Base-by-base conservation (phyloP, 805 yeast species). In the Metschnikowia bowlesiae region DNA sequence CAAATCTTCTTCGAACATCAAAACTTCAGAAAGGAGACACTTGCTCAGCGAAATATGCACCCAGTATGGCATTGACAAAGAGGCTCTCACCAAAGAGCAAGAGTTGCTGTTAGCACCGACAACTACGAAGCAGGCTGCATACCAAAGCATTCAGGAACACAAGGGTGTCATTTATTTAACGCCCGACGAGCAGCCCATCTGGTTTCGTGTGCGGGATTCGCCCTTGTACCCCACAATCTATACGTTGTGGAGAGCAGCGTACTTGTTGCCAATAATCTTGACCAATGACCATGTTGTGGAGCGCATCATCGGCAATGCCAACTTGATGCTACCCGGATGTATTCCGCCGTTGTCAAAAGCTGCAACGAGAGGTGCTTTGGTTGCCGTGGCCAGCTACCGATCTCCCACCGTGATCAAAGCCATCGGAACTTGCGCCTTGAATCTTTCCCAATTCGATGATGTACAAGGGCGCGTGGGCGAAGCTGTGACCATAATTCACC, bases 241-340 rank as follows among this genome's bases (percentile, higher is more conserved):
- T 61, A 82, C 89, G 0, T 65, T 85, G 38, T 88, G 96, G 94
- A 73, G 74, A 26, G 75, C 79, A 36, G 89, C 91, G 0, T 78
- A 69, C 52, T 48, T 89, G 10, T 56, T 89, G 22, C 96, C 96
- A 0, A 63, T 76, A 0, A 80, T 91, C 2, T 67, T 71, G 50
- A 91, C 97, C 0, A 90, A 88, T 62, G 79, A 80, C 10, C 80
- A 77, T 56, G 96, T 92, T 1, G 75, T 92, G 14, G 84, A 79
- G 44, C 80, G 81, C 10, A 68, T 90, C n/a, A 69, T 75, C 32
- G 81, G 80, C 51, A 97, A 97, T 10, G 97, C 98, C 0, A 79
- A 87, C 58, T 67, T 87, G 54, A 86, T 87, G 90, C 71, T 85
- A 33, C 87, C 90, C 2, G 95, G 95, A 0, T 76, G 82, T 5